Evolutionary conservation across 2,329 filamentous ascomycete genomes (phyloP).

Genomic region (Lachnellula occidentalis): DNA sequence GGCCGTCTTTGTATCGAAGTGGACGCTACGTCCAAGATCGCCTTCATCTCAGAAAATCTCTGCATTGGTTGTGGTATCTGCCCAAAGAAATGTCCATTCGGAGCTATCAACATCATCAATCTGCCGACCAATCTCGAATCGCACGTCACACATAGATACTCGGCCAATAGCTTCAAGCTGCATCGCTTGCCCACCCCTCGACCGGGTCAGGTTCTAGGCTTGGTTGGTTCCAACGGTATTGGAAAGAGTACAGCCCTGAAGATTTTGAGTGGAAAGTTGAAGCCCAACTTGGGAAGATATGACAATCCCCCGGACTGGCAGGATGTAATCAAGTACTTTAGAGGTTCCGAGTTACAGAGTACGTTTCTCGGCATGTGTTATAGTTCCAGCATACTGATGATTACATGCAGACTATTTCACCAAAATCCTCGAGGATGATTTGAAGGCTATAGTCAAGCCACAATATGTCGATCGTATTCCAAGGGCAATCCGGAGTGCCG

Average conservation of each 20-base stretch:
- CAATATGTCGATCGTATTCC: constrained; percentile 98
- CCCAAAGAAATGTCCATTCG: constrained; percentile 98
- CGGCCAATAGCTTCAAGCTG: constrained; percentile 99
- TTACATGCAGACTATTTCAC: constrained; percentile 81
- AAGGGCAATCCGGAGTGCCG: constrained; percentile 75
- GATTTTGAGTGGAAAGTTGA: constrained; percentile 96
- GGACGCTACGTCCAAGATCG: constrained; percentile 78
- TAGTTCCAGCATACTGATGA: not conserved
- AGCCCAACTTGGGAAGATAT: constrained; percentile 92
- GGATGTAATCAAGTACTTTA: constrained; percentile 97
- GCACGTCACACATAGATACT: constrained; percentile 97
- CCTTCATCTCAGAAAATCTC: constrained; percentile 93
- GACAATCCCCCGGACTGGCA: constrained; percentile 99
- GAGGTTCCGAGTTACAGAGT: constrained; percentile 96
- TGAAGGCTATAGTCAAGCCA: constrained; percentile 97
- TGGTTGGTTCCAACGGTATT: constrained; percentile 99
- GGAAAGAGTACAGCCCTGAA: constrained; percentile 99
- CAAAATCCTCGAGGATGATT: constrained; percentile 91
- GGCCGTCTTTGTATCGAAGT: constrained; percentile 99
- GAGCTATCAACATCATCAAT: constrained; percentile 99
- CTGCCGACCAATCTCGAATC: constrained; percentile 98
- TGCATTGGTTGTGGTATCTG: constrained; percentile 99
- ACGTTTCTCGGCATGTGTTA: constrained; percentile 32
- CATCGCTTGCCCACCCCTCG: constrained; percentile 94
- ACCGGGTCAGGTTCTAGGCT: constrained; percentile 88